These are phyloP conservation scores for Saxispiralis lemnorum DNA, from an alignment of 495 filamentous ascomycete species.

Conservation along the genomic window DNA sequence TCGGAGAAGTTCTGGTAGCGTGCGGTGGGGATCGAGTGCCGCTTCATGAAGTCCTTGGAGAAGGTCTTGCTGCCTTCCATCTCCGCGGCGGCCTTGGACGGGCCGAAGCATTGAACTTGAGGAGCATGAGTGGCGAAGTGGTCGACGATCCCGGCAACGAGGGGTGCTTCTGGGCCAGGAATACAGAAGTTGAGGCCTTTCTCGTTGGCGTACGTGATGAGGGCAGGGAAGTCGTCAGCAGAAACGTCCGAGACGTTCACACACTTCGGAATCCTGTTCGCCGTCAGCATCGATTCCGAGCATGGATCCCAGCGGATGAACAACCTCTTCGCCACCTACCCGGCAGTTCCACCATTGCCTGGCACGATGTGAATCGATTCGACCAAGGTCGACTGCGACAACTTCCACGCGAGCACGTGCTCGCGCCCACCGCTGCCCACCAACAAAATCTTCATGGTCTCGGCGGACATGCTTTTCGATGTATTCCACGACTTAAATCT, in stretches of 20 bases:
- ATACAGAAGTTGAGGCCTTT: slow-evolving; percentile 69
- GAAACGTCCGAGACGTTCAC: slow-evolving; percentile 50
- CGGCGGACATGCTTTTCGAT: no score
- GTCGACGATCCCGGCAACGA: slow-evolving; percentile 79
- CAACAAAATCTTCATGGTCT: slow-evolving; percentile 41
- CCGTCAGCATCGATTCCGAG: no score
- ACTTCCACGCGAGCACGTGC: slow-evolving; percentile 88
- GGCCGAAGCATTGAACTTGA: slow-evolving; percentile 72
- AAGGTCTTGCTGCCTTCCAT: slow-evolving; percentile 96
- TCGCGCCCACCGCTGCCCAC: slow-evolving; percentile 88
- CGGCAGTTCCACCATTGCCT: slow-evolving; percentile 81
- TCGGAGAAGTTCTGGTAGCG: slow-evolving; percentile 72
- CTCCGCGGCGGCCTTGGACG: slow-evolving; percentile 63
- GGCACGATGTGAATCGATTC: slow-evolving; percentile 49
- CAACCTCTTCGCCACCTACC: slow-evolving; percentile 16
- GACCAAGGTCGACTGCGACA: slow-evolving; percentile 57
- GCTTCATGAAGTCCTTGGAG: slow-evolving; percentile 95
- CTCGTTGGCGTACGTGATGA: slow-evolving; percentile 56
- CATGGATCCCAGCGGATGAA: not conserved
- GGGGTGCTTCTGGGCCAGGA: slow-evolving; percentile 78
- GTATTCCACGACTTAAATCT: no score
- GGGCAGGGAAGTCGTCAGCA: slow-evolving; percentile 54
- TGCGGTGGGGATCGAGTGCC: slow-evolving; percentile 78
- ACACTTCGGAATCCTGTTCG: slow-evolving; percentile 40
- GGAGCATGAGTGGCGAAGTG: slow-evolving; percentile 42